Evolutionary conservation across 768 basidiomycete genomes (phyloP).

Genomic region (Psilocybe subaeruginosa): DNA sequence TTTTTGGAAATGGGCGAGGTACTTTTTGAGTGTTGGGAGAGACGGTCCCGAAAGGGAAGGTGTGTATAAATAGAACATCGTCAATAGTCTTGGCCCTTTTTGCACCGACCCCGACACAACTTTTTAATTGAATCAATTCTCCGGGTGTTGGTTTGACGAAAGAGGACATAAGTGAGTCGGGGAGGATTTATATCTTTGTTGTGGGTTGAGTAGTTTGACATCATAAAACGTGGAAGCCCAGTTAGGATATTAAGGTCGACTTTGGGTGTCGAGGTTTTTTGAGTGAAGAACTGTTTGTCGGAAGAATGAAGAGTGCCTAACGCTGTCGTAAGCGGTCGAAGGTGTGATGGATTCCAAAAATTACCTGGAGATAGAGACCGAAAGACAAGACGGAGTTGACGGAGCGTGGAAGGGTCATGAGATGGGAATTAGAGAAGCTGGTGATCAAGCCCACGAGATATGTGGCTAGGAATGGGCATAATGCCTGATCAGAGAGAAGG

Average conservation of each 20-base stretch:
- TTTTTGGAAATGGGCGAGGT: background rate
- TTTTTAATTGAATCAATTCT: background rate
- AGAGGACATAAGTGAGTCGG: background rate
- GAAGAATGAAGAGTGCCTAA: too few species aligned
- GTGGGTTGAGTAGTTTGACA: background rate
- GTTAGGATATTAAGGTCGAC: background rate
- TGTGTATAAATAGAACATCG: background rate
- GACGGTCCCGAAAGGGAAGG: background rate
- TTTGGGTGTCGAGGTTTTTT: background rate
- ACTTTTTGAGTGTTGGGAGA: constrained; percentile 7
- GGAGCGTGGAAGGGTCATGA: constrained; percentile 12
- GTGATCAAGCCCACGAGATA: constrained; percentile 10
- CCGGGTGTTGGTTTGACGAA: background rate
- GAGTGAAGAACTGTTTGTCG: background rate
- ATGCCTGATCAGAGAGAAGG: constrained; percentile 1
- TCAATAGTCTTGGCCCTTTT: background rate
- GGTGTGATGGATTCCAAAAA: too few species aligned
- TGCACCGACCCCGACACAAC: background rate
- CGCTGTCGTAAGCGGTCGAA: too few species aligned
- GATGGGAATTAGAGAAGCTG: constrained; percentile 5
- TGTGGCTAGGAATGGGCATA: background rate
- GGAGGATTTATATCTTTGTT: background rate
- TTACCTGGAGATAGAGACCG: constrained; percentile 3
- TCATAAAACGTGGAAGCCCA: background rate
- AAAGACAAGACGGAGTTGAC: constrained; percentile 11